phyloP scores from a whole-genome alignment of 2,329 filamentous ascomycete genomes.

The Colletotrichum sp. region DNA sequence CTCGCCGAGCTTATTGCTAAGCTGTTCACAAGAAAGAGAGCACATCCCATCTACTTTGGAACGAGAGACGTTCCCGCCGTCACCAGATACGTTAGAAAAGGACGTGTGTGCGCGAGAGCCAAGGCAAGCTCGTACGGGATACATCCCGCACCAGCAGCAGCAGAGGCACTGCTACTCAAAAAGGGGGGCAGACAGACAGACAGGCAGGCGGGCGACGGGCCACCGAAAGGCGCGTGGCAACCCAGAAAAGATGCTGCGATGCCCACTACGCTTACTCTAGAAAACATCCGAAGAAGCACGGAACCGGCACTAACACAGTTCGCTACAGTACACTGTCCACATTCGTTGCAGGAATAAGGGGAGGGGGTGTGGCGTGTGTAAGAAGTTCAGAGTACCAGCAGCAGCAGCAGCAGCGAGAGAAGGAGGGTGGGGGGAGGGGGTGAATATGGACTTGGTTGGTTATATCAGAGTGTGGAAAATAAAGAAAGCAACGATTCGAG shows the following conservation, averaged over 20 bases:
- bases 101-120: not conserved
- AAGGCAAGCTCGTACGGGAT: not conserved
- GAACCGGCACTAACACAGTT: not conserved
- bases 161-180: not conserved
- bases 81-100: not conserved
- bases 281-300: slow-evolving; percentile 1
- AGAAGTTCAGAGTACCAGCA: not conserved
- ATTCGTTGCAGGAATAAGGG: not conserved
- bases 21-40: not conserved
- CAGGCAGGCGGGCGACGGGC: not conserved
- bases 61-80: not conserved
- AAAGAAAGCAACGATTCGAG: not conserved
- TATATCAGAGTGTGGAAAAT: not conserved
- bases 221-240: not conserved
- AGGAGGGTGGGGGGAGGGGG: not conserved
- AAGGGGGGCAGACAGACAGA: not conserved
- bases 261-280: not conserved
- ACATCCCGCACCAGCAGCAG: not conserved
- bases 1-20: not conserved
- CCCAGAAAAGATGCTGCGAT: not conserved
- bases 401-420: not conserved
- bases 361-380: not conserved
- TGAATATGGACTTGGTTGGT: not conserved
- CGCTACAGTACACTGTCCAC: slow-evolving; percentile 5
- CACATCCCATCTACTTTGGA: not conserved